Base-by-base conservation (phyloP, 1,284 basidiomycete genomes). In the Irpex sp. region DNA sequence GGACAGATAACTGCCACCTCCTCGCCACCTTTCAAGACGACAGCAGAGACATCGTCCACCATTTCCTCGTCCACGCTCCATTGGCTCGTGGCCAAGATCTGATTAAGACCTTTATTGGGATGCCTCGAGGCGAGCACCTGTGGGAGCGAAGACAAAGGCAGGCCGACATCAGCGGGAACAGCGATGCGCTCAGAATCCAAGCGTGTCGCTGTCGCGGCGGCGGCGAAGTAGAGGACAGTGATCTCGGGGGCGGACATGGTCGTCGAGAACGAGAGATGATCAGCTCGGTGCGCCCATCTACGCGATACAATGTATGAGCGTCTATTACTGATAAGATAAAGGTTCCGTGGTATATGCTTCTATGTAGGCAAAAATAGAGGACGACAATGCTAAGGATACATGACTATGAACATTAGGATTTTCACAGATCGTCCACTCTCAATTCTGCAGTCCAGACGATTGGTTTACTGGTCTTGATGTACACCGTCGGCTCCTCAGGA, bases 21-120 rank as follows among this genome's bases (percentile, higher is more conserved):
- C 71, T 93, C 89, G 12, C 90, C 90, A 8, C 88, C 88, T 47
- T 73, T 79, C 52, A 93, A 71, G 12, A 76, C 60, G n/a, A 81
- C 74, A 7, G 72, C 67, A 10, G 77, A 73, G 2, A 79, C 77
- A 63, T 86, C 79, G n/a, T 87, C 84, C 10, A 91, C 81, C 87
- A 91, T 90, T 72, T 90, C 90, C 58, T 82, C 87, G 68, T 92
- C 78, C 4, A 93, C 87, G 69, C 88, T 90, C 90, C 90, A 92
- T 68, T 82, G 81, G 67, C 86, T 88, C 47, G 76, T 73, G 59
- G 78, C 71, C 36, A 92, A 75, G 18, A 90, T 77, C 61, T 77
- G 77, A 45, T 71, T 78, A 37, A 91, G 73, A 51, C 74, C 72
- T 3, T 78, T 78, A 3, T 77, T 73, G 9, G 85, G 81, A 72